A percentile compares a stretch with the other conserved stretches of the same genome.
phyloP scores from a whole-genome alignment of 192 early-diverging fungal species.

The Mortierella antarctica region DNA sequence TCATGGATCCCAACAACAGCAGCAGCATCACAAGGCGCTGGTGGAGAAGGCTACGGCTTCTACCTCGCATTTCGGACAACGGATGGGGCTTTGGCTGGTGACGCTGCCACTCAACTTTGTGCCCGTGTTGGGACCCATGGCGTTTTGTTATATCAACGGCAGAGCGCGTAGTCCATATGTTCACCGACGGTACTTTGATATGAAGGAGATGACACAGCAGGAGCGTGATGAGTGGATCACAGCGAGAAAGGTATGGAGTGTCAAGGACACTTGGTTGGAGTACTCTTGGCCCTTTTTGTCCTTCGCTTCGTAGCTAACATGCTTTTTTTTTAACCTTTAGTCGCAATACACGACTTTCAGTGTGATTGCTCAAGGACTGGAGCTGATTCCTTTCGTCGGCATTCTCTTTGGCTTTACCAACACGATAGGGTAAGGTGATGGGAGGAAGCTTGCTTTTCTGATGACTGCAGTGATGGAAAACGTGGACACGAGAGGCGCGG shows the following conservation, averaged over 20 bases:
- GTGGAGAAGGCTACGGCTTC: constrained; percentile 14
- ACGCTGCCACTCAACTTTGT: constrained; percentile 58
- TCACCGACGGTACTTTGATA: constrained; percentile 58
- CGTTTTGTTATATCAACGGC: constrained; percentile 57
- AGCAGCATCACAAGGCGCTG: constrained; percentile 11
- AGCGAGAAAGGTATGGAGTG: constrained; percentile 14
- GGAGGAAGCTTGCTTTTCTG: background rate
- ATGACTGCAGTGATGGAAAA: background rate
- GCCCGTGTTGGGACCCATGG: constrained; percentile 52
- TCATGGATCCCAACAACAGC: background rate
- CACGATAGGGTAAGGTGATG: constrained; percentile 56
- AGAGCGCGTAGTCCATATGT: constrained; percentile 47
- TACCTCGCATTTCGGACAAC: constrained; percentile 41
- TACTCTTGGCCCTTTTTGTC: background rate
- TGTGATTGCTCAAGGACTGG: constrained; percentile 56
- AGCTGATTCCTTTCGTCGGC: constrained; percentile 59
- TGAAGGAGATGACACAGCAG: constrained; percentile 47
- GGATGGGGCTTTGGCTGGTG: constrained; percentile 56
- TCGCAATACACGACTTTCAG: constrained; percentile 57
- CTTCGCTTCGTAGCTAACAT: background rate
- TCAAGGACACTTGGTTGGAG: background rate
- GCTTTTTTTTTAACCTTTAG: constrained; percentile 3
- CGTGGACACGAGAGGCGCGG: background rate
- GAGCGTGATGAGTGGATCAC: constrained; percentile 54
- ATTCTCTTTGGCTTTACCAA: constrained; percentile 63